Evolutionary conservation across 108 stramenopile genomes (phyloP), one percentile per base, ranked within the genome.

Genomic region (Nannochloropsis salina): DNA sequence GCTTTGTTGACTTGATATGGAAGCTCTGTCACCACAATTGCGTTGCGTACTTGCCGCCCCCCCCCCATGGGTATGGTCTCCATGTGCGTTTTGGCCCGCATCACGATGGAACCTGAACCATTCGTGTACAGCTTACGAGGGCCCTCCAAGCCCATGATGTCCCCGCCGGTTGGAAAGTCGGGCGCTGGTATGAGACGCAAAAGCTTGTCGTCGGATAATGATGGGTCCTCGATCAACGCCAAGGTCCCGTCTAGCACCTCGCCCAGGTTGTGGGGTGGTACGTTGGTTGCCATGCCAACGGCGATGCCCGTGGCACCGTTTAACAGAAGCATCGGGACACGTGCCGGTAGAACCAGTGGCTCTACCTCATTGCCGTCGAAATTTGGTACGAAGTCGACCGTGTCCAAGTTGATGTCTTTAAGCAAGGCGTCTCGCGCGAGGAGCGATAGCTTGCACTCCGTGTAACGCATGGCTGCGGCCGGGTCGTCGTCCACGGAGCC

Each of bases 391-490:
- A 95, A 95, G 80, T 95, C 94, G 43, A 91, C 91, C 47, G 90
- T 96, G 88, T 95, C 94, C 82, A 92, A 80, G 84, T 93, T 80
- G 18, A 96, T 86, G 89, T 96, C 96, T 22, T 93, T 91, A 88
- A 98, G 84, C 21, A 98, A 83, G 5, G 95, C 91, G 81, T 94
- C 93, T 10, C 92, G 86, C 9, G 96, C 91, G 42, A 97, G 83
- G 41, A 42, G 81, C 41, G 95, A 94, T 21, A 98, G 87, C 45
- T 93, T 93, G 84, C 95, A 95, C 90, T 98, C 97, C 1, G 97
- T 98, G 92, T 98, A 98, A 31, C 97, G 92, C 97, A 98, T 98
- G 15, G 97, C 97, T 2, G 97, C 97, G 12, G 97, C 93, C 20
- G 97, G 97, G 93, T 98, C 97, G 84, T 93, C 94, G 91, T 98